These are phyloP conservation scores for Misopates orontium DNA, from an alignment of 257 asterid genomes.

Conservation along the genomic window DNA sequence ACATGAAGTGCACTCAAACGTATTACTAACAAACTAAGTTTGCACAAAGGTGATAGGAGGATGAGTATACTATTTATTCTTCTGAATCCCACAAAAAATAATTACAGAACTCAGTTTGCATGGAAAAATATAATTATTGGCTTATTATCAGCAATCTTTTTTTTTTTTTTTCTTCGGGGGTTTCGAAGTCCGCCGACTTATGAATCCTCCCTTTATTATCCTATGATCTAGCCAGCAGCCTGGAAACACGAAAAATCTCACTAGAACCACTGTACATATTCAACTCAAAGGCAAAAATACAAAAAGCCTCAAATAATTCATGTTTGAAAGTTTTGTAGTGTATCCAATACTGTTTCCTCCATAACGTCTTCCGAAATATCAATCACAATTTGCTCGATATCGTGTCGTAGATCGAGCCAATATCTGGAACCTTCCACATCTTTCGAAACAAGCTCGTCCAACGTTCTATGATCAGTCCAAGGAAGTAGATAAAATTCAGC, in stretches of 20 bases:
- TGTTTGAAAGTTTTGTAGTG: constrained; percentile 38
- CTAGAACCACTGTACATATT: constrained; percentile 6
- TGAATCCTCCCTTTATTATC: not conserved
- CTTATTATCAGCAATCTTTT: no score
- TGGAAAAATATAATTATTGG: no score
- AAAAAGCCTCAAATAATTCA: constrained; percentile 24
- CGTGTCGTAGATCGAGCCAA: constrained; percentile 58
- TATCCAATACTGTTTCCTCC: constrained; percentile 54
- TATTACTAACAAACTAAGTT: no score
- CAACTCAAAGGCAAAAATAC: constrained; percentile 11
- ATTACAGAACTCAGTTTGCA: no score
- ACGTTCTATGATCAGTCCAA: constrained; percentile 34
- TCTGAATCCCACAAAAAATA: no score
- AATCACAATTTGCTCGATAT: constrained; percentile 42
- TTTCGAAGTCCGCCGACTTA: no score
- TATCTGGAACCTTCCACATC: constrained; percentile 46
- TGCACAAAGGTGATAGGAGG: no score
- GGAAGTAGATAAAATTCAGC: constrained; percentile 51
- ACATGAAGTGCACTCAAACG: no score
- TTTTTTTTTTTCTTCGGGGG: no score
- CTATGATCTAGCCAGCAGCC: constrained; percentile 34
- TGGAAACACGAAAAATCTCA: constrained; percentile 34
- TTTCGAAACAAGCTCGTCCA: constrained; percentile 48
- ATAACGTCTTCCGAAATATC: constrained; percentile 61
- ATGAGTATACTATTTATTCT: no score